Percentiles rank a stretch among this genome's conserved stretches.
Evolutionary conservation across 176 grass and related monocot species (phyloP).

Genomic region (Phoenix dactylifera): DNA sequence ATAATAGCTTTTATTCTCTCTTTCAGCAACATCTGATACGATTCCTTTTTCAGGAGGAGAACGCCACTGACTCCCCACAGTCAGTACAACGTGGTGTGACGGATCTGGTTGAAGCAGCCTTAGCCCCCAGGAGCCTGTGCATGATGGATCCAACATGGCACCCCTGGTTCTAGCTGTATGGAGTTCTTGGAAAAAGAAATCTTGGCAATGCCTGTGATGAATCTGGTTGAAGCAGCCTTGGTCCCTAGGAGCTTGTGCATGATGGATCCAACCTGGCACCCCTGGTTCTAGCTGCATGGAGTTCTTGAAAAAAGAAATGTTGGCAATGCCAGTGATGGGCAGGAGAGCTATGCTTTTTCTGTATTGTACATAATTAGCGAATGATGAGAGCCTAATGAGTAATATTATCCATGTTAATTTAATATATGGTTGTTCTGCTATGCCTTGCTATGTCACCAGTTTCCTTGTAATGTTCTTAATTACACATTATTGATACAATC

Average conservation of each 20-base stretch:
- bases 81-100: constrained; percentile 92
- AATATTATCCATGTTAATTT: no score
- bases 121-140: constrained; percentile 79
- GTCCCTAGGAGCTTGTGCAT: constrained; percentile 87
- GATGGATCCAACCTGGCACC: constrained; percentile 99
- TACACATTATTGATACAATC: no score
- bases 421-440: no score
- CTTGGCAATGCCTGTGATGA: constrained; percentile 21
- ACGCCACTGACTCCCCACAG: constrained; percentile 59
- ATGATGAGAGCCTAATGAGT: no score
- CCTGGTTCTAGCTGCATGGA: constrained; percentile 53
- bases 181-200: no score
- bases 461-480: no score
- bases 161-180: constrained; percentile 62
- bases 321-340: no score
- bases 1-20: not conserved
- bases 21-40: not conserved
- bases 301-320: no score
- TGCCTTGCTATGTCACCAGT: no score
- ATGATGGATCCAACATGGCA: constrained; percentile 99
- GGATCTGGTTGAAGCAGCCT: constrained; percentile 71
- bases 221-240: constrained; percentile 76
- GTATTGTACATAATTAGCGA: no score
- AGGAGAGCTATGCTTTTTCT: no score
- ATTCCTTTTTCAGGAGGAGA: constrained; percentile 59